Conservation (phyloP, 2,329 filamentous ascomycete species). For the Aureobasidium sp. region DNA sequence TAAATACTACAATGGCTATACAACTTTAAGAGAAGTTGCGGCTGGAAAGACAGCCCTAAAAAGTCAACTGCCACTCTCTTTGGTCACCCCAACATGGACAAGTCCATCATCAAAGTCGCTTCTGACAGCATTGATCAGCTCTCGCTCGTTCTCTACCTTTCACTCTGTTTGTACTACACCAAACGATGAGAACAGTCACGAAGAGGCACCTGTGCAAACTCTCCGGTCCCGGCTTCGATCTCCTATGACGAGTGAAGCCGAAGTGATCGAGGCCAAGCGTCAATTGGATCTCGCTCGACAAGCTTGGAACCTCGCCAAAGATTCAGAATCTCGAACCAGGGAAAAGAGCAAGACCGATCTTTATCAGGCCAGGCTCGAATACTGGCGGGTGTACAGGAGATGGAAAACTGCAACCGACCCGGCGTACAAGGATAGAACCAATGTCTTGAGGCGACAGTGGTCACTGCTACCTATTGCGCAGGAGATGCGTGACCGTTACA, state of each 20-base stretch:
- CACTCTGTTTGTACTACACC: neutral
- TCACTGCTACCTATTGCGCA: neutral
- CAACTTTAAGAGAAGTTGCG: neutral
- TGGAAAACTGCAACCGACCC: neutral
- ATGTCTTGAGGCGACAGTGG: no score
- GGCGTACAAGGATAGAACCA: neutral
- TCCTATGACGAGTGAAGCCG: neutral
- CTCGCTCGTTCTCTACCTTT: neutral
- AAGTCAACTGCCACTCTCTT: neutral
- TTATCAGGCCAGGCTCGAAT: neutral
- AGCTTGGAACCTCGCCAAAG: neutral
- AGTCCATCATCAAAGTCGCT: neutral
- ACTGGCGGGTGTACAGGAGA: neutral
- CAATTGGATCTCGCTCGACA: neutral
- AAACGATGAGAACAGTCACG: neutral
- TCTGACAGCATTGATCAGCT: neutral
- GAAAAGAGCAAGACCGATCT: neutral
- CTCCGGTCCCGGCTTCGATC: neutral
- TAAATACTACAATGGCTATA: neutral
- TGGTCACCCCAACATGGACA: neutral
- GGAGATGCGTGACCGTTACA: accelerated
- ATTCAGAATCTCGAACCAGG: neutral
- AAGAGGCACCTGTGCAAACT: neutral
- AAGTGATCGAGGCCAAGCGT: neutral
- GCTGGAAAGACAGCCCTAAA: neutral